phyloP scores from a whole-genome alignment of 2,329 filamentous ascomycete species.

The Xenoacremonium recifei region DNA sequence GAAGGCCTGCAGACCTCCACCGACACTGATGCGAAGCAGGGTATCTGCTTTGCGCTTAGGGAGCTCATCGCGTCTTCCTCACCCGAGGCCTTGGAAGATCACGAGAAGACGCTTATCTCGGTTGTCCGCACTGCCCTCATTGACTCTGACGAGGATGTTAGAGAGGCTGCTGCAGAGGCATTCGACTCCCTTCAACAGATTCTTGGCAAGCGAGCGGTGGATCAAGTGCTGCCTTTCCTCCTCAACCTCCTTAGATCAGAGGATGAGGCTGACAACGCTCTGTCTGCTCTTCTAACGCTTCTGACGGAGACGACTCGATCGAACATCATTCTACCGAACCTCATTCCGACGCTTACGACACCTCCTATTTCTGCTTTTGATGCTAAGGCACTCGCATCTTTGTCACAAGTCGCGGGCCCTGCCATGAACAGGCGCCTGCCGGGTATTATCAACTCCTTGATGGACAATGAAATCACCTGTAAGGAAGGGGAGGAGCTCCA shows the following conservation, averaged over 20 bases:
- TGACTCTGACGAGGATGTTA: conserved; percentile 83
- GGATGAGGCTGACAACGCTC: conserved; percentile 83
- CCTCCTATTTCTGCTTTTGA: conserved; percentile 94
- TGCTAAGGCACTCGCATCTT: conserved; percentile 85
- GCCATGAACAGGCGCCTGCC: conserved; percentile 90
- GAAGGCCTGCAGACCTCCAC: conserved; percentile 85
- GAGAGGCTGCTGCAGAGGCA: conserved; percentile 93
- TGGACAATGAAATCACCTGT: conserved; percentile 84
- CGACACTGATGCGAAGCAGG: conserved; percentile 91
- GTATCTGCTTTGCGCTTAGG: conserved; percentile 93
- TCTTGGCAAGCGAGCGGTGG: conserved; percentile 89
- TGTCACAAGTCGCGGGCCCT: conserved; percentile 85
- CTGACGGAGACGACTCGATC: conserved; percentile 91
- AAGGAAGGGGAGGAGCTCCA: conserved; percentile 73
- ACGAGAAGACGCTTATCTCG: conserved; percentile 92
- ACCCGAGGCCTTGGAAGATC: conserved; percentile 84
- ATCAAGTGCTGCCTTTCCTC: conserved; percentile 91
- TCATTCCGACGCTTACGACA: conserved; percentile 88
- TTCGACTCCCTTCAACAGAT: conserved; percentile 95
- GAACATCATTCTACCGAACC: conserved; percentile 93
- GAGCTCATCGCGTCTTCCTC: conserved; percentile 91
- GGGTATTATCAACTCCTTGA: conserved; percentile 86
- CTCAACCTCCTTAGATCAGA: conserved; percentile 86
- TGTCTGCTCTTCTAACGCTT: conserved; percentile 88
- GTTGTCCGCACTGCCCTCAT: conserved; percentile 91